Evolutionary conservation across 495 filamentous ascomycete genomes (phyloP).

Genomic region (Schizothecium vesticola): DNA sequence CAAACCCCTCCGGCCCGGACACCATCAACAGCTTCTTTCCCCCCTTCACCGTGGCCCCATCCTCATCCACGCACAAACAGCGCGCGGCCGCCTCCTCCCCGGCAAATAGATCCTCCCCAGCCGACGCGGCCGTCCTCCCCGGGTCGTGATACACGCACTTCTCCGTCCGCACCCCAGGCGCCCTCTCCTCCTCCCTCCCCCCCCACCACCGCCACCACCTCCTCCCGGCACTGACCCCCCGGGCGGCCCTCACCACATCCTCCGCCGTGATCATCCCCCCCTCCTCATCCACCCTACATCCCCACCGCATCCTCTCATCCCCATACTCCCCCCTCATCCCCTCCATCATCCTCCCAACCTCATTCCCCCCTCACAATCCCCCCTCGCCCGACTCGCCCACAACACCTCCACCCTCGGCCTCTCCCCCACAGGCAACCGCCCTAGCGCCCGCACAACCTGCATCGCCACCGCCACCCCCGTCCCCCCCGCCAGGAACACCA

Average conservation of each 20-base stretch:
- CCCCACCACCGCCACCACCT: conserved; percentile 35
- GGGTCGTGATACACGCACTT: conserved; percentile 27
- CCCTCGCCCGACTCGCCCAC: conserved; percentile 40
- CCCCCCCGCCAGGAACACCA: conserved; percentile 86
- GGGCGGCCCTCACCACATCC: conserved; percentile 84
- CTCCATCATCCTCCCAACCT: conserved; percentile 38
- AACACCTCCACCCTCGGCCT: conserved; percentile 27
- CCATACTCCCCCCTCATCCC: conserved; percentile 42
- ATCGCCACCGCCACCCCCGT: conserved; percentile 91
- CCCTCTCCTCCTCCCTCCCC: conserved; percentile 15
- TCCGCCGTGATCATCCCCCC: conserved; percentile 89
- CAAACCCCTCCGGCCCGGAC: conserved; percentile 87
- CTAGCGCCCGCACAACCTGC: conserved; percentile 63
- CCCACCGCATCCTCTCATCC: conserved; percentile 38
- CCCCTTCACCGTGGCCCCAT: not conserved
- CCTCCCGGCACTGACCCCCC: conserved; percentile 58
- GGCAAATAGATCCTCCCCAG: not conserved
- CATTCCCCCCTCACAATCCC: conserved; percentile 53
- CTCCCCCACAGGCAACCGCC: conserved; percentile 36
- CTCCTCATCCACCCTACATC: conserved; percentile 35
- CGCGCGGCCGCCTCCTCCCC: not conserved
- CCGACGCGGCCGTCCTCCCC: not conserved
- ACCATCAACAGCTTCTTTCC: conserved; percentile 64
- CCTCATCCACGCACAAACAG: not conserved
- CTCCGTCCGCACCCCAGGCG: conserved; percentile 40